Evolutionary conservation across 805 yeast species (phyloP).

Genomic region (Cyberlindnera xylosilytica): DNA sequence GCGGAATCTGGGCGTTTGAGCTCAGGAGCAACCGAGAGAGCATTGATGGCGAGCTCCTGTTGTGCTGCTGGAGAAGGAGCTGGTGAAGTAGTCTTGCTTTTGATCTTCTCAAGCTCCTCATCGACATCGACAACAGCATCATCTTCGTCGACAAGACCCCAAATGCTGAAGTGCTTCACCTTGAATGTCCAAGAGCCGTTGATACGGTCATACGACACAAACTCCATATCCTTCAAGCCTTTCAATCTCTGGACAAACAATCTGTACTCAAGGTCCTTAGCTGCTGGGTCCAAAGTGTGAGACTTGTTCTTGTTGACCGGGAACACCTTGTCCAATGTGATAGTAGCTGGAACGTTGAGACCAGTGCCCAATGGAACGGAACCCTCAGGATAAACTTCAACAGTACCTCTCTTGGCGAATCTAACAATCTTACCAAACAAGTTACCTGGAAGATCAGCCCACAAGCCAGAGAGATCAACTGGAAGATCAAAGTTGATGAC

Average conservation of each 20-base stretch:
- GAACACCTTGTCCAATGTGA: constrained; percentile 58
- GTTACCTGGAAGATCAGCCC: constrained; percentile 33
- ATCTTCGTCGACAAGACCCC: constrained; percentile 81
- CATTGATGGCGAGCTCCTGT: neutral
- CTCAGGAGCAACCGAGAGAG: too few species aligned
- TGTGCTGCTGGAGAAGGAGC: neutral
- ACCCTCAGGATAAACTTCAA: constrained; percentile 63
- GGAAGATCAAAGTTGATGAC: constrained; percentile 63
- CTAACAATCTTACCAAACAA: constrained; percentile 41
- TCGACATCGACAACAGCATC: constrained; percentile 54
- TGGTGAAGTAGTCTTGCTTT: constrained; percentile 18
- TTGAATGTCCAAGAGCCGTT: constrained; percentile 74
- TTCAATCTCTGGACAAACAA: constrained; percentile 49
- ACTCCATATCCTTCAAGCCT: constrained; percentile 66
- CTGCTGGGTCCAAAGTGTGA: constrained; percentile 20
- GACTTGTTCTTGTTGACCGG: constrained; percentile 37
- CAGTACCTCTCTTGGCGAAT: constrained; percentile 45
- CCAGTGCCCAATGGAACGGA: constrained; percentile 69
- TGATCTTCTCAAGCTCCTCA: constrained; percentile 26
- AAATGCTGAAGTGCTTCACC: constrained; percentile 89
- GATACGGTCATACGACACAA: constrained; percentile 74
- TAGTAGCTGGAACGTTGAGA: constrained; percentile 72
- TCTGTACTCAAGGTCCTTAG: constrained; percentile 39
- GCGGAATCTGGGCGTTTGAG: constrained; percentile 5
- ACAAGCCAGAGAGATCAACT: constrained; percentile 62